Conservation (phyloP, 2,329 filamentous ascomycete genomes). For the Periconia digitata region DNA sequence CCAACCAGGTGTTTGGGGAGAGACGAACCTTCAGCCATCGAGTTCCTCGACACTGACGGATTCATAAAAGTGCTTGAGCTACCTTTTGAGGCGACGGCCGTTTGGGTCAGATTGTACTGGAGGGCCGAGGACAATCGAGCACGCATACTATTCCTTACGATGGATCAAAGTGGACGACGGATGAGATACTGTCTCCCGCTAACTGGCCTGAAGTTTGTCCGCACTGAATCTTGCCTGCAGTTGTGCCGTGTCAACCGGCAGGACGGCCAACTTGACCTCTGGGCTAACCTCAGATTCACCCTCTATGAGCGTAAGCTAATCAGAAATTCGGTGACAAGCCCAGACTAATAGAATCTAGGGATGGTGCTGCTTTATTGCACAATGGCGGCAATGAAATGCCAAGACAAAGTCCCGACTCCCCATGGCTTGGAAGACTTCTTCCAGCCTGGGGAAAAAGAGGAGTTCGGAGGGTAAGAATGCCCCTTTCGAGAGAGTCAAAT, state of each 20-base stretch:
- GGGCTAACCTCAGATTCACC: slow-evolving; percentile 58
- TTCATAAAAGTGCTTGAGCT: slow-evolving; percentile 46
- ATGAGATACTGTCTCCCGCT: slow-evolving; percentile 54
- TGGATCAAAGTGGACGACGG: slow-evolving; percentile 43
- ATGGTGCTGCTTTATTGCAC: slow-evolving; percentile 61
- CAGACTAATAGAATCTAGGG: slow-evolving; percentile 37
- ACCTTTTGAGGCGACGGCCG: slow-evolving; percentile 51
- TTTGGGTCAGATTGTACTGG: slow-evolving; percentile 55
- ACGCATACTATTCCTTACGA: slow-evolving; percentile 56
- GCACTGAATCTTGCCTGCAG: slow-evolving; percentile 45
- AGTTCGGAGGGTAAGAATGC: slow-evolving; percentile 53
- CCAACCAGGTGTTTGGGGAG: slow-evolving; percentile 38
- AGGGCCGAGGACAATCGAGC: slow-evolving; percentile 54
- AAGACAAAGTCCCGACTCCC: slow-evolving; percentile 50
- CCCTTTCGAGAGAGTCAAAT: not conserved
- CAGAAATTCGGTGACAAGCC: not conserved
- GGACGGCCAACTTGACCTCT: slow-evolving; percentile 50
- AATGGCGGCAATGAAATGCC: slow-evolving; percentile 59
- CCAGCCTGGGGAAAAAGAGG: slow-evolving; percentile 46
- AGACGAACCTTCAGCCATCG: slow-evolving; percentile 38
- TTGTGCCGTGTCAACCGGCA: slow-evolving; percentile 42
- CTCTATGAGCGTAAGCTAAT: slow-evolving; percentile 54
- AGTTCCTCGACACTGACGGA: slow-evolving; percentile 39
- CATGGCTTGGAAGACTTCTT: slow-evolving; percentile 52
- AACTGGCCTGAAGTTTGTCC: slow-evolving; percentile 48